Evolutionary conservation across 2,329 filamentous ascomycete genomes (phyloP).

Genomic region (Xylaria sp.): DNA sequence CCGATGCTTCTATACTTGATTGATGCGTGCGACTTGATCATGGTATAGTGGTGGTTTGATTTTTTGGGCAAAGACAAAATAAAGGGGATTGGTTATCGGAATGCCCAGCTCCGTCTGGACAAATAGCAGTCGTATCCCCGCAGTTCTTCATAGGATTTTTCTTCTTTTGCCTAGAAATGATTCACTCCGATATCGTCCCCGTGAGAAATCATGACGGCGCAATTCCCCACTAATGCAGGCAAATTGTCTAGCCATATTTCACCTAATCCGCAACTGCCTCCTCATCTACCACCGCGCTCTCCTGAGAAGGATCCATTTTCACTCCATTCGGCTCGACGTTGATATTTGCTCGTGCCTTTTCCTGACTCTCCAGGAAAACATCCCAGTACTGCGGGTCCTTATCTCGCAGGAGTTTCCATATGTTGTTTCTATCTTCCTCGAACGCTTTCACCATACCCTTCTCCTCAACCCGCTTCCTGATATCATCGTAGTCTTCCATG

Average conservation of each 20-base stretch:
- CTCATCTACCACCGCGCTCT: constrained; percentile 50
- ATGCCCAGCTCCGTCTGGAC: neutral
- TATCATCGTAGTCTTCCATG: constrained; percentile 69
- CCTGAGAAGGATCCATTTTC: constrained; percentile 39
- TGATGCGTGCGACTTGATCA: neutral
- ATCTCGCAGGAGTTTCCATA: constrained; percentile 63
- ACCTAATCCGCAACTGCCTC: constrained; percentile 55
- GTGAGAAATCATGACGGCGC: neutral
- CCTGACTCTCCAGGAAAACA: constrained; percentile 69
- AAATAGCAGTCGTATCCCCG: neutral
- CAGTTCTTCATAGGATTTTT: too few species aligned
- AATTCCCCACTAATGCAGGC: neutral
- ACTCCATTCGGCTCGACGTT: constrained; percentile 46
- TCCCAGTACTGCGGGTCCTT: constrained; percentile 75
- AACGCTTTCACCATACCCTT: constrained; percentile 72
- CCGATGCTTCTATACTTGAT: constrained; percentile 11
- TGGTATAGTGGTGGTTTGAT: neutral
- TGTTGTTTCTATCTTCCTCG: constrained; percentile 65
- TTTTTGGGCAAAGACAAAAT: neutral
- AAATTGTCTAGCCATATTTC: neutral
- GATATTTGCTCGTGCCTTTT: constrained; percentile 68
- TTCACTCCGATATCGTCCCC: neutral
- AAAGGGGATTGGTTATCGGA: neutral
- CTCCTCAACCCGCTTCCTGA: constrained; percentile 63
- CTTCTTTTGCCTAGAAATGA: neutral